Base-by-base conservation (phyloP, 768 basidiomycete species). In the Lactifluus piperatus region DNA sequence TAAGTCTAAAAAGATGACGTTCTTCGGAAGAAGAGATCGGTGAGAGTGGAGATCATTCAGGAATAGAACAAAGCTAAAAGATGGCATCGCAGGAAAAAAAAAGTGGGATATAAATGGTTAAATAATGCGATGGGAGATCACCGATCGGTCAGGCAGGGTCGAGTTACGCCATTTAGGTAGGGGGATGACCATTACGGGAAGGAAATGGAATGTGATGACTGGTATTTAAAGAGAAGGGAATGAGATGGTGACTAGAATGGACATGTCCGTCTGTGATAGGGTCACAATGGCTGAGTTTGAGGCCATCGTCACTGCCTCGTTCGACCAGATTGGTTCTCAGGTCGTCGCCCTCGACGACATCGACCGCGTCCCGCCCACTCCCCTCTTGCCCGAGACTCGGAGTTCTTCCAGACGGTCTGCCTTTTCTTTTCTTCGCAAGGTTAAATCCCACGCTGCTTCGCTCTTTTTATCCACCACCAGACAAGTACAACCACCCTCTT, bases 271-370 rank as follows among this genome's bases (percentile, higher is more conserved):
- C 44, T n/a, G n/a, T n/a, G n/a, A n/a, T n/a, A n/a, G n/a, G 51
- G 16, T 18, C 39, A 30, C 50, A 41, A 41, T 60, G 50, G 55
- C 55, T 3, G 62, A 63, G 54, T 63, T 63, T 59, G 56, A 47
- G 14, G 59, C 60, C 3, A 47, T 63, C 55, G 45, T 63, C 8
- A 56, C 62, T 32, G 62, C 62, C 37, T 54, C 62, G 4, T 60
- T 63, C 46, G 62, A 63, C 55, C 9, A 54, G 46, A 63, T 63
- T 43, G 55, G 62, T 34, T 34, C 62, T 0, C 14, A 41, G 30
- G 30, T 56, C 20, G 39, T 63, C 37, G 50, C 34, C 18, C 46
- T 60, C 46, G 24, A 56, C 36, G 26, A 11, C 51, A n/a, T 46
- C 11, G 11, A 34, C 41, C 13, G 26, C 2, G 18, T 18, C 26